Base-by-base conservation (phyloP, 176 grass and related monocot species). In the Carex littledalei region DNA sequence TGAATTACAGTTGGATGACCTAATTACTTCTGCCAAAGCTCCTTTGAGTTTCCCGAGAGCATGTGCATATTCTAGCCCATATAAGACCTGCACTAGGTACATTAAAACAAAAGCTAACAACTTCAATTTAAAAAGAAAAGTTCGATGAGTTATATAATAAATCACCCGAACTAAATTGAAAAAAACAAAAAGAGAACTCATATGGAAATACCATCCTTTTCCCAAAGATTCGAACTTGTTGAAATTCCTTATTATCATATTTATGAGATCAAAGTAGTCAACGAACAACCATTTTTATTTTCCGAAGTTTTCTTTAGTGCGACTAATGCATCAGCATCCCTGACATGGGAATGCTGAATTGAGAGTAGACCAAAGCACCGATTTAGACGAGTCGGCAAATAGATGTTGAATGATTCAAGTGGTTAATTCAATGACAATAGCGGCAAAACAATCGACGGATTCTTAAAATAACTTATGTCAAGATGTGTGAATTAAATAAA, bases 21-120 rank as follows among this genome's bases (percentile, higher is more conserved):
- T 62, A 37, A 58, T 86, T 63, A 84, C 87, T 66, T 90, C 86
- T n/a, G 41, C 15, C 34, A 92, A 34, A 43, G 50, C 45, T 81
- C 1, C 63, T 92, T 86, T 91, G 60, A 98, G 88, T 78, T 93
- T 81, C 73, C 74, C 50, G 84, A 98, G 53, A 31, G 91, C 90
- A 88, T 94, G 86, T 50, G 26, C 88, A 79, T 92, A 98, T 84
- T 98, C 93, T 74, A 98, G 79, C 58, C 91, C 95, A 85, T 93
- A 98, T 78, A 98, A 84, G 67, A 95, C 91, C 95, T 98, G 74
- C 56, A 61, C 62, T 41, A 67, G 7, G 84, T 65, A 60, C 15
- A 80, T 29, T 67, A 52, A 84, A 66, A 18, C 18, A 22, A 68
- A 5, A 34, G 47, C 62, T 32, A 63, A 87, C 69, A 29, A 6